Conservation (phyloP, 192 early-diverging fungal genomes). For the Backusella parvicylindrica region DNA sequence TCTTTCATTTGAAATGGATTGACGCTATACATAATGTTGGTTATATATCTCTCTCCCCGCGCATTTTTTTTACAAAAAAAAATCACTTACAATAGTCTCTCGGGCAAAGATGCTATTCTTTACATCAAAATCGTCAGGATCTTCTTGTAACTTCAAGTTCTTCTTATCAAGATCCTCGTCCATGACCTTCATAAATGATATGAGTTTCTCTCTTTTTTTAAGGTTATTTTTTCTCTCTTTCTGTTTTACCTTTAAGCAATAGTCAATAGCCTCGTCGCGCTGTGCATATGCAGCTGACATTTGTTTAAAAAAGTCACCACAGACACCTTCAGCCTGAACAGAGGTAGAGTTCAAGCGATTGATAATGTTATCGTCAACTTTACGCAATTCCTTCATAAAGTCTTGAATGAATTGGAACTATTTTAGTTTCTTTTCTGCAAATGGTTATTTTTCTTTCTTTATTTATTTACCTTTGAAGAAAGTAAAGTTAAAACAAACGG, state of each 20-base stretch:
- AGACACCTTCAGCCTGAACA: slow-evolving; percentile 57
- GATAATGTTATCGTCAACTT: slow-evolving; percentile 81
- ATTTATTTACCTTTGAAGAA: slow-evolving; percentile 52
- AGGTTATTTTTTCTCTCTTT: neutral
- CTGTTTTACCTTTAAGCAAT: slow-evolving; percentile 56
- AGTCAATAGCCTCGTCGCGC: slow-evolving; percentile 63
- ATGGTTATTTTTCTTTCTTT: neutral
- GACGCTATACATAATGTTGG: too few relatives aligned
- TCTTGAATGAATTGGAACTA: slow-evolving; percentile 39
- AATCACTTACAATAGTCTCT: slow-evolving; percentile 54
- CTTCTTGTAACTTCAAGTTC: slow-evolving; percentile 47
- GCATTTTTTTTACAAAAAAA: neutral
- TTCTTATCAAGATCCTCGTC: slow-evolving; percentile 42
- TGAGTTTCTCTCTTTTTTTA: neutral
- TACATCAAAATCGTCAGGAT: slow-evolving; percentile 51
- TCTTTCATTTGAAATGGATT: slow-evolving; percentile 64
- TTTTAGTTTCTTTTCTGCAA: neutral
- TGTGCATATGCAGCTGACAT: slow-evolving; percentile 62
- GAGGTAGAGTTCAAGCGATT: slow-evolving; percentile 72
- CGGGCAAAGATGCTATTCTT: slow-evolving; percentile 51
- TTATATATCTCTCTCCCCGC: too few relatives aligned
- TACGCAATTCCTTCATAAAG: slow-evolving; percentile 64
- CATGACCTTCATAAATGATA: slow-evolving; percentile 26
- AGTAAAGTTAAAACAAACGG: slow-evolving; percentile 63
- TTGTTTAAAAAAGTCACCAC: slow-evolving; percentile 60